A percentile compares a stretch with the other conserved stretches of the same genome.
Conservation (phyloP, 805 yeast species). For the Spathaspora passalidarum region DNA sequence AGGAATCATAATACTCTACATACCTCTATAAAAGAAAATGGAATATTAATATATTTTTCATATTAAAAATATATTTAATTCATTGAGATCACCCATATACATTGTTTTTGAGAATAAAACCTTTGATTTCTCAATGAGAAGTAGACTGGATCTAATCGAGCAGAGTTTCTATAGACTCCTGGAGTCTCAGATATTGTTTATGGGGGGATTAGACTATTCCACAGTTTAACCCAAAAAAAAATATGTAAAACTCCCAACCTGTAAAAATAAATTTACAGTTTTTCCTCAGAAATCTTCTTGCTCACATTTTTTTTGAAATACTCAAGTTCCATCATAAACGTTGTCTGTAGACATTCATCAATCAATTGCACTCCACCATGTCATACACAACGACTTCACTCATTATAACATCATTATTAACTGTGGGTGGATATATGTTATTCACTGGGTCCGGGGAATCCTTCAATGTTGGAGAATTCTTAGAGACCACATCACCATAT, state of each 20-base stretch:
- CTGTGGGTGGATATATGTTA: slow-evolving; percentile 58
- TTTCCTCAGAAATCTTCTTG: background rate
- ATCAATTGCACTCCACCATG: slow-evolving; percentile 3
- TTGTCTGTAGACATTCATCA: background rate
- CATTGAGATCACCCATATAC: too few species aligned
- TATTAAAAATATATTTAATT: too few species aligned
- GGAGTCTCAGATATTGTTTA: too few species aligned
- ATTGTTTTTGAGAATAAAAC: too few species aligned
- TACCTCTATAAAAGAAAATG: too few species aligned
- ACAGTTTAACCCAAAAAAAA: too few species aligned
- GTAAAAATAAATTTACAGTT: background rate
- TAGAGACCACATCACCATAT: slow-evolving; percentile 85
- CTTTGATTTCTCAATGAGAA: too few species aligned
- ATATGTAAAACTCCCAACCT: background rate
- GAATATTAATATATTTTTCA: too few species aligned
- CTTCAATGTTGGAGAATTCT: slow-evolving; percentile 87
- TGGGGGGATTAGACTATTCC: too few species aligned
- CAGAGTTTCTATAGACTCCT: too few species aligned
- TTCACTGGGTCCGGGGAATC: slow-evolving; percentile 91
- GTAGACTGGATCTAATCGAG: too few species aligned
- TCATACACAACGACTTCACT: slow-evolving; percentile 15
- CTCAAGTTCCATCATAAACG: background rate
- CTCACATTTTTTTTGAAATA: background rate
- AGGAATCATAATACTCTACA: too few species aligned
- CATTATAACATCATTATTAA: slow-evolving; percentile 29